These are phyloP conservation scores for Fraxinus velutina DNA, from an alignment of 305 asterid species.

Conservation along the genomic window DNA sequence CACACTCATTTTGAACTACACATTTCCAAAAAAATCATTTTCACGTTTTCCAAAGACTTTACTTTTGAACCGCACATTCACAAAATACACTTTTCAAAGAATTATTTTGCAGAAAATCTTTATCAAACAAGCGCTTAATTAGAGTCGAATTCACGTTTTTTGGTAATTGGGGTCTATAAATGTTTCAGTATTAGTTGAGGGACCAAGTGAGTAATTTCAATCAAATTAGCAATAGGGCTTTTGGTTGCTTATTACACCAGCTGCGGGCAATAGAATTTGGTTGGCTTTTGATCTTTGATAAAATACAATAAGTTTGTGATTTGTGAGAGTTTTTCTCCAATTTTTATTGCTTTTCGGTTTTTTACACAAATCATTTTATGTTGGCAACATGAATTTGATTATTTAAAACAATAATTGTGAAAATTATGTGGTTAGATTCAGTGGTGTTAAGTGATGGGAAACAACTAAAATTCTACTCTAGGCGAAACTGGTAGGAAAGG, in stretches of 20 bases:
- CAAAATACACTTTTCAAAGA: background rate
- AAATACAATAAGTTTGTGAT: background rate
- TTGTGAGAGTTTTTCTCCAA: background rate
- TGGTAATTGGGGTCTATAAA: background rate
- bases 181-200: background rate
- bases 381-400: background rate
- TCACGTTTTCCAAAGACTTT: background rate
- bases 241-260: background rate
- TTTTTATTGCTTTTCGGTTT: background rate
- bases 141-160: background rate
- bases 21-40: background rate
- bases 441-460: background rate
- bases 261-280: background rate
- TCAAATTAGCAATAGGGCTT: background rate
- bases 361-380: conserved; percentile 1
- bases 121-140: background rate
- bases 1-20: background rate
- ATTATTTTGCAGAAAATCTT: background rate
- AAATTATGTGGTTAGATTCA: background rate
- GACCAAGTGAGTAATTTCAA: background rate
- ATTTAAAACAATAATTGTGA: background rate
- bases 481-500: background rate
- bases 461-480: background rate
- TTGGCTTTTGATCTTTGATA: background rate
- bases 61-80: background rate